Conservation (phyloP, 1,284 basidiomycete species). For the Microbotryum lychnidis-dioicae region DNA sequence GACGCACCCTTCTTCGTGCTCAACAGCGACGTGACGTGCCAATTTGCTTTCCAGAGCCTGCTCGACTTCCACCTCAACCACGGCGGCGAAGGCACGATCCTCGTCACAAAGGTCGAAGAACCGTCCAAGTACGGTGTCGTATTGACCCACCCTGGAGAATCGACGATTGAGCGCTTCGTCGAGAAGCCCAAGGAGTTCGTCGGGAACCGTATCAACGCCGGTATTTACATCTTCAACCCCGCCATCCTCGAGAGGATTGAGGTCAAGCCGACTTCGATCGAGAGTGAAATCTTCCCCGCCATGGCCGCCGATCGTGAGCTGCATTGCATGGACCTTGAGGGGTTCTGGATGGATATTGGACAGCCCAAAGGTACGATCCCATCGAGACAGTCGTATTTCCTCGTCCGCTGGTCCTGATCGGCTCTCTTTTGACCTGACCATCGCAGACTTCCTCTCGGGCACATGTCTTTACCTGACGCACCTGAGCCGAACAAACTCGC, state of each 20-base stretch:
- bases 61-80: constrained; percentile 47
- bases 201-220: constrained; percentile 49
- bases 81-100: constrained; percentile 47
- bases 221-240: constrained; percentile 50
- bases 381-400: neutral
- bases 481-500: constrained; percentile 43
- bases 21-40: constrained; percentile 49
- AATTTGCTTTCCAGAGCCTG: constrained; percentile 44
- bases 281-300: constrained; percentile 48
- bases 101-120: constrained; percentile 49
- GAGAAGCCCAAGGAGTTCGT: constrained; percentile 49
- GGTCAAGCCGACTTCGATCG: constrained; percentile 47
- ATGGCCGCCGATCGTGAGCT: constrained; percentile 46
- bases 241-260: constrained; percentile 46
- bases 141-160: constrained; percentile 43
- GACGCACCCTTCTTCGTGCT: constrained; percentile 49
- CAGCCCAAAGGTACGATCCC: constrained; percentile 44
- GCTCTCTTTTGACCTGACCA: too few species aligned
- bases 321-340: constrained; percentile 46
- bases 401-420: too few species aligned
- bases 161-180: constrained; percentile 48
- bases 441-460: constrained; percentile 34
- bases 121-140: constrained; percentile 49
- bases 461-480: constrained; percentile 48
- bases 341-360: constrained; percentile 50